phyloP scores from a whole-genome alignment of 148 eudicot genomes.

The Rhododendron vialii region DNA sequence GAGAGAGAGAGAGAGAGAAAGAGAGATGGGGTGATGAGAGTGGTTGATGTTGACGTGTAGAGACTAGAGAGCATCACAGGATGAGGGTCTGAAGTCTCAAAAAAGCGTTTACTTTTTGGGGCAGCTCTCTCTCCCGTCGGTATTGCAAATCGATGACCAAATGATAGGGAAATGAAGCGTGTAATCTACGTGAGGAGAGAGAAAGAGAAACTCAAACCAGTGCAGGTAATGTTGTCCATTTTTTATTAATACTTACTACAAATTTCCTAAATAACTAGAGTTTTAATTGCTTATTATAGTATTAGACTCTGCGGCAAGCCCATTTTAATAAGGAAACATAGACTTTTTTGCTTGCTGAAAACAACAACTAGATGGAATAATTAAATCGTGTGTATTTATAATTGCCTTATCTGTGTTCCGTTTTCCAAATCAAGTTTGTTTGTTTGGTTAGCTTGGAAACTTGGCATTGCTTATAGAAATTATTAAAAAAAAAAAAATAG shows the following conservation, averaged over 20 bases:
- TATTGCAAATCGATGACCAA: background rate
- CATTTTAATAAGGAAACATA: background rate
- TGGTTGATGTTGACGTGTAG: conserved; percentile 15
- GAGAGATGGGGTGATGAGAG: background rate
- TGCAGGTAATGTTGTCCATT: background rate
- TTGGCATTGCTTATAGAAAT: background rate
- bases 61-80: background rate
- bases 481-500: background rate
- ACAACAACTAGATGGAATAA: background rate
- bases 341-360: background rate
- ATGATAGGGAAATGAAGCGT: background rate
- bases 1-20: conserved; percentile 4
- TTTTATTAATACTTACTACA: background rate
- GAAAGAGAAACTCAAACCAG: background rate
- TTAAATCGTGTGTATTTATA: background rate
- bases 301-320: background rate
- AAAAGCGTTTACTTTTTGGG: conserved; percentile 25
- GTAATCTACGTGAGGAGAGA: background rate
- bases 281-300: background rate
- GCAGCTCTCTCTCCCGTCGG: background rate
- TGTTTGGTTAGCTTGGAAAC: background rate
- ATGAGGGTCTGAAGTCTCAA: background rate
- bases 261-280: too few relatives aligned
- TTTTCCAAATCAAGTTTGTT: background rate
- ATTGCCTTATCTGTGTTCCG: background rate